Evolutionary conservation across 208 protist species (phyloP), one percentile per base, ranked within the genome.

Genomic region (Leishmania tropica): DNA sequence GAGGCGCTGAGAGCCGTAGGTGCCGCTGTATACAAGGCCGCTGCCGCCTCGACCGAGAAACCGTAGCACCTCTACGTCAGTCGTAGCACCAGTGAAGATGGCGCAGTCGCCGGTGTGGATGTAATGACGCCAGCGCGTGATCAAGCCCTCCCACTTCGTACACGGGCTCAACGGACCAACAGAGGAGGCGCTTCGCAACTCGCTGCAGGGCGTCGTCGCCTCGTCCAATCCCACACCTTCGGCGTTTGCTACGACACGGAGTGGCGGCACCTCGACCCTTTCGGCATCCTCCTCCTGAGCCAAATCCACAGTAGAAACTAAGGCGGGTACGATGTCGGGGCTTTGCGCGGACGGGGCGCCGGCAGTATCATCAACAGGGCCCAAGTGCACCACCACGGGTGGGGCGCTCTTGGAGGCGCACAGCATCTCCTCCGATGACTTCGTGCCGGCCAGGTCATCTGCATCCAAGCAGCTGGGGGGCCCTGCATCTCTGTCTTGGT

Each of bases 31-130:
- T 19, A 98, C 95, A 17, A 94, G 70, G 19, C 93, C 87, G 81
- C 95, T 98, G 19, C 95, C 95, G 42, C 95, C 95, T 17, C 81
- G 80, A 19, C 93, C 95, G 37, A 96, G 76, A 40, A 91, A 86
- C 17, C 64, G 72, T 19, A 78, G 71, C 47, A 98, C 78, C 79
- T 92, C 79, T 67, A 96, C 90, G 21, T 70, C 72, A 13, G 83
- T 84, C 3, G 87, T 95, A 10, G 81, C 28, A 10, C 90, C 88
- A 64, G 92, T 72, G 71, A 97, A 97, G 64, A 95, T 68, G 58
- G 85, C 56, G 37, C 92, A 81, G 74, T 88, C 64, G 40, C 91
- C 94, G 3, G 75, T 78, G 37, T 86, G 24, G 31, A 88, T 81
- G 83, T 97, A 97, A 40, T 88, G 74, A 28, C 82, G 81, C 90